Base-by-base conservation (phyloP, 31 red algal species). In the Porphyra umbilicalis region DNA sequence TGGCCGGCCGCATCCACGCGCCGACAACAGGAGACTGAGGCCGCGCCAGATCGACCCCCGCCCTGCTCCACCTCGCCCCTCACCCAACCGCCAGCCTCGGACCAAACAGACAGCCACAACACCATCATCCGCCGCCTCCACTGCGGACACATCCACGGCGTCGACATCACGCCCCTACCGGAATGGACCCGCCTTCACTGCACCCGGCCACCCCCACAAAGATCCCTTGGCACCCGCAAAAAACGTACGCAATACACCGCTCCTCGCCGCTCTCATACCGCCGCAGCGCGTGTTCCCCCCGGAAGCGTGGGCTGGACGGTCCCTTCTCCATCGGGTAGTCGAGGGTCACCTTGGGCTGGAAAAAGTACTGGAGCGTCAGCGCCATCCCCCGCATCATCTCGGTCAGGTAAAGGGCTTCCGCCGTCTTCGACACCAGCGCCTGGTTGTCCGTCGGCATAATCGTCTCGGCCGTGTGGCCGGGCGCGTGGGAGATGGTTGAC, bases 321-420 rank as follows among this genome's bases (percentile, higher is more conserved):
- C 92, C 90, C 78, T 98, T 98, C 42, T 98, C 96, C 91, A 91
- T 90, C 32, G 96, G 96, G 44, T 98, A 98, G 79, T 95, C 92
- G 76, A 98, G 81, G 37, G 96, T 98, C 14, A 92, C 90, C 82
- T 90, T 90, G 32, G 92, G 93, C 75, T 95, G 90, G 93, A 95
- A 93, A 76, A 95, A 98, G 67, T 93, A 91, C 79, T 98, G 92
- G 77, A 98, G 76, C 44, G 91, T 84, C 36, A 92, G 36, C 33
- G 88, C 88, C 80, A 98, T 36, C 34, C 96, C 96, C 15, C 96
- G 81, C 35, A 92, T 76, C 86, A 98, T 92, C 80, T 98, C 96
- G 35, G 96, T 98, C 34, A 95, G 88, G 77, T 93, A 98, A 3
- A 98, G 88, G 2, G 90, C 88, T 75, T 93, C 88, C 38, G 90